Evolutionary conservation across 495 filamentous ascomycete genomes (phyloP).

Genomic region (Penicilliopsis zonata): DNA sequence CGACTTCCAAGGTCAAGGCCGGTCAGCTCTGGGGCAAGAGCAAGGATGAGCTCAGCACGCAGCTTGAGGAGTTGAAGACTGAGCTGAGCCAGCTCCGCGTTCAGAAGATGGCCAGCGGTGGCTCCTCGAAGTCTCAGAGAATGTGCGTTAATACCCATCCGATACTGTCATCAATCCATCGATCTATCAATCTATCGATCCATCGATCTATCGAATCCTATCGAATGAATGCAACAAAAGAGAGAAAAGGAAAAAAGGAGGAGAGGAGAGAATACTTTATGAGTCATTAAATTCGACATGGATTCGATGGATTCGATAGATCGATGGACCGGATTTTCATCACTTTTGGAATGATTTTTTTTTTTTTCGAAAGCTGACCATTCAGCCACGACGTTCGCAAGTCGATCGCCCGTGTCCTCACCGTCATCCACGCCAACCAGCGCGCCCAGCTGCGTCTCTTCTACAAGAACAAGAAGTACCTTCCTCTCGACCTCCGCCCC

Average conservation of each 20-base stretch:
- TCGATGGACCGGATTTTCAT: too few relatives aligned
- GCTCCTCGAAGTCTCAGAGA: constrained; percentile 87
- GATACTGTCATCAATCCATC: too few relatives aligned
- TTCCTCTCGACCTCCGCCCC: constrained; percentile 89
- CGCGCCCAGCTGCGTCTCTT: constrained; percentile 93
- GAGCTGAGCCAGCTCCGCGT: constrained; percentile 88
- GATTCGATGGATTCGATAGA: too few relatives aligned
- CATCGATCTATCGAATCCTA: too few relatives aligned
- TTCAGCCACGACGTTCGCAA: constrained; percentile 96
- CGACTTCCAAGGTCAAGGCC: constrained; percentile 86
- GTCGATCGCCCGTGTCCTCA: constrained; percentile 95
- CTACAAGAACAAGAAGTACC: constrained; percentile 99
- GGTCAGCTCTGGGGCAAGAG: constrained; percentile 94
- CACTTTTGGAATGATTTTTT: too few relatives aligned
- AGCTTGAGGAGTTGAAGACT: constrained; percentile 85
- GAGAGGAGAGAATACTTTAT: background rate
- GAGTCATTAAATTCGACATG: too few relatives aligned
- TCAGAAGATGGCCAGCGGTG: constrained; percentile 92
- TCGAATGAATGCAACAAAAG: background rate
- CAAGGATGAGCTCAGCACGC: constrained; percentile 93
- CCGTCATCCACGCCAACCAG: constrained; percentile 99
- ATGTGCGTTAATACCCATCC: constrained; percentile 85
- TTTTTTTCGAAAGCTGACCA: background rate
- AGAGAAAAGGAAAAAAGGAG: constrained; percentile 1
- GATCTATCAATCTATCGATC: too few relatives aligned